Percentiles rank a stretch among this genome's conserved stretches.
Conservation (phyloP, 495 filamentous ascomycete species). For the Aspergillus olivimuriae region DNA sequence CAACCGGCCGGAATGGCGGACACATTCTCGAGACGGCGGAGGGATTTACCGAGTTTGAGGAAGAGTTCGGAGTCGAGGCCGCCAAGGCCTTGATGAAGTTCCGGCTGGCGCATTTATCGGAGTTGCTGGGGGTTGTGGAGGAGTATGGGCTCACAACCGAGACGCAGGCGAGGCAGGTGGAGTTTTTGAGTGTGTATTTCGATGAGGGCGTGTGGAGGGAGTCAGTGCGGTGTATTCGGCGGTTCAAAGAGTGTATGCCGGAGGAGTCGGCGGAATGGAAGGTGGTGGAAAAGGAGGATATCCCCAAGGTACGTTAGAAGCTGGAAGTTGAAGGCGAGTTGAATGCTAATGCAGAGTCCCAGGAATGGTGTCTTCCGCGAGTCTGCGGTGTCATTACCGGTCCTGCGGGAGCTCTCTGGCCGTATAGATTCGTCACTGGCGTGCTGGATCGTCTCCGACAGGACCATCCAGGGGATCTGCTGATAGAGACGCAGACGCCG, state of each 20-base stretch:
- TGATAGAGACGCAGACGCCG: conserved; percentile 69
- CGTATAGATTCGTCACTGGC: conserved; percentile 70
- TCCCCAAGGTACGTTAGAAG: conserved; percentile 17
- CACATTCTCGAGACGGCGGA: conserved; percentile 28
- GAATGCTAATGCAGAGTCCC: background rate
- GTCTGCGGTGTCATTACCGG: conserved; percentile 39
- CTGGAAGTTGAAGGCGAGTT: too few species aligned
- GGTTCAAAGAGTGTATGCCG: conserved; percentile 26
- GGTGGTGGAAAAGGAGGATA: conserved; percentile 16
- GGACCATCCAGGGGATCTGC: conserved; percentile 39
- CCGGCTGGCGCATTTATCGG: conserved; percentile 25
- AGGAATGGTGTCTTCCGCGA: conserved; percentile 33
- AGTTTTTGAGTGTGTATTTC: conserved; percentile 29
- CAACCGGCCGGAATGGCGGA: conserved; percentile 59
- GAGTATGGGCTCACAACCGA: conserved; percentile 22
- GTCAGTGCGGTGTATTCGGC: conserved; percentile 14
- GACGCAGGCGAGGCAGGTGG: conserved; percentile 23
- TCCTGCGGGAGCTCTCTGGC: conserved; percentile 56
- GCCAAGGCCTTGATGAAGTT: conserved; percentile 24
- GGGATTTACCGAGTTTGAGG: conserved; percentile 21
- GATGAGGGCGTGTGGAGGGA: conserved; percentile 19
- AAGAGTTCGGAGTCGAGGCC: conserved; percentile 16
- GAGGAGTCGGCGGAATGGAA: conserved; percentile 25
- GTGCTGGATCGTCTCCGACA: conserved; percentile 52
- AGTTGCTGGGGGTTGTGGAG: conserved; percentile 24